These are phyloP conservation scores for Verruconis gallopava DNA, from an alignment of 2,329 filamentous ascomycete species.

Conservation along the genomic window DNA sequence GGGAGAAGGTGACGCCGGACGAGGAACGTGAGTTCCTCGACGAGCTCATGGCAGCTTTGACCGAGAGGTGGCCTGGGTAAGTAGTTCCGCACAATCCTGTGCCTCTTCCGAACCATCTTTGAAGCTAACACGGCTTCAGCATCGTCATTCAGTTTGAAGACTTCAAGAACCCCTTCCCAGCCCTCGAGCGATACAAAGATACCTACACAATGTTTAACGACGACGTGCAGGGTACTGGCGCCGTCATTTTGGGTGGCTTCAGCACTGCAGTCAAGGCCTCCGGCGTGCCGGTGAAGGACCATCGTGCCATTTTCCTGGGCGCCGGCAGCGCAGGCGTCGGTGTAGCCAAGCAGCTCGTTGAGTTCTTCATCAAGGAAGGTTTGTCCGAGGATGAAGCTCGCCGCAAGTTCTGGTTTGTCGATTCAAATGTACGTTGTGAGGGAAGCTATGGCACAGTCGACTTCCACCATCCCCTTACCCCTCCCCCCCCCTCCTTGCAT, in stretches of 20 bases:
- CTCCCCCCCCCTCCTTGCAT: neutral
- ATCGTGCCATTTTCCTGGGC: conserved; percentile 90
- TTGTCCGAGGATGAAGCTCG: conserved; percentile 77
- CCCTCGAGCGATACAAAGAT: conserved; percentile 78
- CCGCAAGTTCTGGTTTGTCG: conserved; percentile 92
- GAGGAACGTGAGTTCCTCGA: conserved; percentile 89
- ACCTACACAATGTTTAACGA: conserved; percentile 96
- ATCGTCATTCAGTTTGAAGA: conserved; percentile 90
- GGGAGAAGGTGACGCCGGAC: conserved; percentile 62
- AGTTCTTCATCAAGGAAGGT: conserved; percentile 90
- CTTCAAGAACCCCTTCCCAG: conserved; percentile 94
- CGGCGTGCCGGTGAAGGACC: conserved; percentile 72
- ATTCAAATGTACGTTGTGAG: conserved; percentile 53
- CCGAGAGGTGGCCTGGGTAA: conserved; percentile 59
- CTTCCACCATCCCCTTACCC: neutral
- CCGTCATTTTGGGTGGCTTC: conserved; percentile 79
- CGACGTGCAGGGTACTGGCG: conserved; percentile 93
- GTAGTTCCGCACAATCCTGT: too few relatives aligned
- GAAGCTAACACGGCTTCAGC: conserved; percentile 28
- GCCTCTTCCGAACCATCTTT: too few relatives aligned
- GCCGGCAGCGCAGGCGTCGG: conserved; percentile 92
- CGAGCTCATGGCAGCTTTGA: conserved; percentile 87
- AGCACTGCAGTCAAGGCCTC: conserved; percentile 70
- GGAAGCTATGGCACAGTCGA: neutral
- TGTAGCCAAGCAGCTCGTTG: conserved; percentile 94